Evolutionary conservation across 805 yeast genomes (phyloP), one percentile per base, ranked within the genome.

Genomic region (Wickerhamomyces alni): DNA sequence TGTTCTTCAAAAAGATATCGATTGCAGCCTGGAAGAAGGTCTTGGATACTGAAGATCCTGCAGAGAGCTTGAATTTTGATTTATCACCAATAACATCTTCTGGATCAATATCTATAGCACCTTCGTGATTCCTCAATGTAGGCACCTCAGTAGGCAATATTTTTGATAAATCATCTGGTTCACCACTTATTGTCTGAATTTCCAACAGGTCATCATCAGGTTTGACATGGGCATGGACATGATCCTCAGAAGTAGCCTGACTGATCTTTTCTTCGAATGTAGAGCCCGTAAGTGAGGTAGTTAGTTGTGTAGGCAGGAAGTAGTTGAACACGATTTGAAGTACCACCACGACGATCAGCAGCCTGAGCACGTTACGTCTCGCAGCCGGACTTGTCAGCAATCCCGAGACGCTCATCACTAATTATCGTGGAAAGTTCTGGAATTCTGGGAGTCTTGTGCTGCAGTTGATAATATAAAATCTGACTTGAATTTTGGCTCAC

Each of bases 1-100:
- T 50, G 33, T 46, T 44, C 33, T 41, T 45, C 15, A 51, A 24
- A 33, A 54, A 48, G 12, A 51, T 46, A 10, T 43, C 42, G 12
- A 54, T 31, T 9, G 58, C 47, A 6, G 45, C 36, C 31, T 42
- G 40, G 43, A 51, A 51, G 39, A 42, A 54, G 0, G 41, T 43
- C 38, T 26, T 26, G 6, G 28, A 26, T 5, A 5, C 8, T 26
- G 28, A 26, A 6, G 28, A 26, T 13, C 6, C 28, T 5, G 6
- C 28, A 9, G 28, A 26, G 13, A 26, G 9, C 9, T 21, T 21
- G 24, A 21, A 6, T 6, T 21, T 21, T 21, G 24, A 21, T 7
- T 21, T 21, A 21, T 21, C 24, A 21, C 24, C 24, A 6, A 21
- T 9, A 9, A 21, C 24, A 6, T 21, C 9, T 7, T 21, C 24